These are phyloP conservation scores for Phytophthora colocasiae DNA, from an alignment of 352 stramenopile genomes.

Conservation along the genomic window DNA sequence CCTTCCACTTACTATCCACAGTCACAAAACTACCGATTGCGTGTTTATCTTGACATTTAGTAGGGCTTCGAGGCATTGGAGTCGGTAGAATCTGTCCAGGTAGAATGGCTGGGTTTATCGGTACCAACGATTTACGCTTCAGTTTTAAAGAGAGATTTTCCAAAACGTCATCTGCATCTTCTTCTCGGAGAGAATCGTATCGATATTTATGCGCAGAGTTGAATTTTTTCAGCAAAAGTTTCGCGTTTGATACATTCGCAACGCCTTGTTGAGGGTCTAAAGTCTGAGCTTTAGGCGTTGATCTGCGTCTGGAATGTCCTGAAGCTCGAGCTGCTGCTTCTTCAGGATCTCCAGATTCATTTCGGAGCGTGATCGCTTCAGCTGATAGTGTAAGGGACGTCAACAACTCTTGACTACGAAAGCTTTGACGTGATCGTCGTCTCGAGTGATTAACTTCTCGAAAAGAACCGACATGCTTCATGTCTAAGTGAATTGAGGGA, in stretches of 20 bases:
- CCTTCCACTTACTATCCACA: constrained; percentile 64
- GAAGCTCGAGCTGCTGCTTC: constrained; percentile 24
- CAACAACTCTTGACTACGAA: constrained; percentile 44
- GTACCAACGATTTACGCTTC: constrained; percentile 15
- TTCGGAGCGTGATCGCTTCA: constrained; percentile 39
- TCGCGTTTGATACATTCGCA: constrained; percentile 30
- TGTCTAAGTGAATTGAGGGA: constrained; percentile 5
- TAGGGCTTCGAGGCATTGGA: background rate
- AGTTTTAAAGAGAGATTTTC: constrained; percentile 5
- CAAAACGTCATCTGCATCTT: constrained; percentile 9
- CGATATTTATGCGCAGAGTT: constrained; percentile 26
- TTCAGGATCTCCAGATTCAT: constrained; percentile 23
- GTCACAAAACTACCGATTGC: constrained; percentile 64
- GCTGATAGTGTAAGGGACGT: constrained; percentile 38
- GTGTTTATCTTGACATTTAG: constrained; percentile 23
- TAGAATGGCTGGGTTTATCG: constrained; percentile 14
- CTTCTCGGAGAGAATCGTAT: constrained; percentile 13
- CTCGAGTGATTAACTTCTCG: constrained; percentile 14
- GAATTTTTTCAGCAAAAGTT: constrained; percentile 44
- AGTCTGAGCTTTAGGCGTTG: background rate
- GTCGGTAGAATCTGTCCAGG: background rate
- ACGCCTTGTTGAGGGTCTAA: constrained; percentile 6
- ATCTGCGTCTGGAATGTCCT: constrained; percentile 9
- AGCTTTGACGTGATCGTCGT: constrained; percentile 23
- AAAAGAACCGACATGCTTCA: constrained; percentile 17